Conservation (phyloP, 805 yeast species). For the Teunomyces atbi region DNA sequence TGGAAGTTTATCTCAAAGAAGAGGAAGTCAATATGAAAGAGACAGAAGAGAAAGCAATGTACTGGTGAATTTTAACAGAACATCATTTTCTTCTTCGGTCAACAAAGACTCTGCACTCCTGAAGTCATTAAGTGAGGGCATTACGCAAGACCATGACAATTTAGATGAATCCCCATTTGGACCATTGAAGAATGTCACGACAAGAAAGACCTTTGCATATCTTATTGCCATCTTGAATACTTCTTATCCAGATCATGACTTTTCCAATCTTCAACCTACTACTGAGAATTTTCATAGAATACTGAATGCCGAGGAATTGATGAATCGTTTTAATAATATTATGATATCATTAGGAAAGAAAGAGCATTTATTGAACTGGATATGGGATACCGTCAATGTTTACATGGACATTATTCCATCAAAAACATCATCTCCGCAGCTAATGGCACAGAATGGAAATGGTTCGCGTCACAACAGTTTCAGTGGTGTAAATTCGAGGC, state of each 20-base stretch:
- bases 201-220: slow-evolving; percentile 87
- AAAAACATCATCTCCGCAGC: slow-evolving; percentile 21
- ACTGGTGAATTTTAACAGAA: slow-evolving; percentile 19
- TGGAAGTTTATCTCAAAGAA: slow-evolving; percentile 9
- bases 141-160: slow-evolving; percentile 12
- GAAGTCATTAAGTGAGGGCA: slow-evolving; percentile 21
- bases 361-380: slow-evolving; percentile 52
- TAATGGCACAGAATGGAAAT: slow-evolving; percentile 17
- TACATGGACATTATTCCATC: slow-evolving; percentile 66
- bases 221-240: slow-evolving; percentile 87
- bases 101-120: slow-evolving; percentile 16
- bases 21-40: slow-evolving; percentile 20
- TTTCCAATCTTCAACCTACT: slow-evolving; percentile 83
- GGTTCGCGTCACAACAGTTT: slow-evolving; percentile 30
- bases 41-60: neutral
- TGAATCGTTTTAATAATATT: slow-evolving; percentile 72
- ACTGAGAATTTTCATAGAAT: slow-evolving; percentile 45
- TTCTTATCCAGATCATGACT: slow-evolving; percentile 95
- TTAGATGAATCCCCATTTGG: slow-evolving; percentile 78
- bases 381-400: slow-evolving; percentile 85
- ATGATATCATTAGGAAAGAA: slow-evolving; percentile 51
- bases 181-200: slow-evolving; percentile 79
- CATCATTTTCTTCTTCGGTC: neutral
- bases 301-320: slow-evolving; percentile 44
- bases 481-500: slow-evolving; percentile 1